Conservation (phyloP, 225 moss, liverwort and hornwort genomes). For the Thuidium tamariscinum region DNA sequence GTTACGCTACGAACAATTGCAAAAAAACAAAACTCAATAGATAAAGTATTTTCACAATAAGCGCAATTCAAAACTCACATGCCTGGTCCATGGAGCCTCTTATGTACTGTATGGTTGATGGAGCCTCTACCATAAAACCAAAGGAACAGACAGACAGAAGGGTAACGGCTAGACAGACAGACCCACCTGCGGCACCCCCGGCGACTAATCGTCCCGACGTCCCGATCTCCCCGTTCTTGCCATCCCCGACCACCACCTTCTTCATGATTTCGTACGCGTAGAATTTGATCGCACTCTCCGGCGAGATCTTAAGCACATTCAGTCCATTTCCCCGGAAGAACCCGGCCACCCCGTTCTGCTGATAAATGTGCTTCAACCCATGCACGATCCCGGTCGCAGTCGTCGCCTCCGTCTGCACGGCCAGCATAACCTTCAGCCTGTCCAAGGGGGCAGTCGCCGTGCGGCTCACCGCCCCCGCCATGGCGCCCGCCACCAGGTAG, state of each 20-base stretch:
- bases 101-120: background rate
- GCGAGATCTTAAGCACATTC: conserved; percentile 82
- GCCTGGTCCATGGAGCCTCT: background rate
- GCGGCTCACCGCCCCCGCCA: conserved; percentile 84
- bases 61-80: background rate
- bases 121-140: background rate
- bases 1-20: background rate
- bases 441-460: conserved; percentile 92
- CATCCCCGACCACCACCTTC: conserved; percentile 58
- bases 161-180: no score
- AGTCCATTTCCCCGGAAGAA: conserved; percentile 94
- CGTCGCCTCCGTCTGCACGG: conserved; percentile 61
- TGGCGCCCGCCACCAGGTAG: conserved; percentile 81
- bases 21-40: background rate
- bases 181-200: conserved; percentile 65
- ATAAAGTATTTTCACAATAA: background rate
- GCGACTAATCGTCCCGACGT: conserved; percentile 60
- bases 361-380: conserved; percentile 67
- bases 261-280: conserved; percentile 84
- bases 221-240: conserved; percentile 60
- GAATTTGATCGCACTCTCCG: conserved; percentile 90
- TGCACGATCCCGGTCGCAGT: conserved; percentile 47
- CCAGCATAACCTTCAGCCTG: conserved; percentile 90
- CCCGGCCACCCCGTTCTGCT: conserved; percentile 58
- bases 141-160: background rate